Evolutionary conservation across 2,329 filamentous ascomycete species (phyloP).

Genomic region (Xylaria multiplex): DNA sequence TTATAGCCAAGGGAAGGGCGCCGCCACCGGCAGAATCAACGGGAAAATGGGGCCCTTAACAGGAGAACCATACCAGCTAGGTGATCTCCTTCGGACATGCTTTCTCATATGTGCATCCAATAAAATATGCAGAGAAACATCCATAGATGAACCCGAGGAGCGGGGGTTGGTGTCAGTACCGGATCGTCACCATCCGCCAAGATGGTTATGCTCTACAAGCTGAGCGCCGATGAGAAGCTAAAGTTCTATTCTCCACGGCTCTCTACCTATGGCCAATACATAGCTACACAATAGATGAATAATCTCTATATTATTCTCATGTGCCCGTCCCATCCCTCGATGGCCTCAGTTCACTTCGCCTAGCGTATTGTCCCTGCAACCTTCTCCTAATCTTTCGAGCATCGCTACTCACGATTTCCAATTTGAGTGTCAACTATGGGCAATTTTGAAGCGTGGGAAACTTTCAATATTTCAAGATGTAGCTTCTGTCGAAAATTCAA

Average conservation of each 20-base stretch:
- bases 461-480: too few species aligned
- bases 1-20: constrained; percentile 22
- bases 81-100: constrained; percentile 1
- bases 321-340: not conserved
- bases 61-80: constrained; percentile 21
- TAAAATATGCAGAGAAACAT: constrained; percentile 12
- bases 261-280: not conserved
- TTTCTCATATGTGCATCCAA: constrained; percentile 20
- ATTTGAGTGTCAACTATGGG: too few species aligned
- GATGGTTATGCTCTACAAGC: not conserved
- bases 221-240: not conserved
- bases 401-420: constrained; percentile 38
- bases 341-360: constrained; percentile 5
- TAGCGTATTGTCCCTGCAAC: not conserved
- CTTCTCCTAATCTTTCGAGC: constrained; percentile 51
- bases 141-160: constrained; percentile 23
- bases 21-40: constrained; percentile 38
- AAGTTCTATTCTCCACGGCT: not conserved
- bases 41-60: constrained; percentile 32
- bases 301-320: not conserved
- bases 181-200: constrained; percentile 26
- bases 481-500: too few species aligned
- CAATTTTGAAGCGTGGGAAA: too few species aligned
- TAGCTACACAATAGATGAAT: not conserved
- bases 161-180: constrained; percentile 9